Percentiles rank a stretch among this genome's conserved stretches.
Conservation (phyloP, 2,329 filamentous ascomycete genomes). For the Zopfia rhizophila region DNA sequence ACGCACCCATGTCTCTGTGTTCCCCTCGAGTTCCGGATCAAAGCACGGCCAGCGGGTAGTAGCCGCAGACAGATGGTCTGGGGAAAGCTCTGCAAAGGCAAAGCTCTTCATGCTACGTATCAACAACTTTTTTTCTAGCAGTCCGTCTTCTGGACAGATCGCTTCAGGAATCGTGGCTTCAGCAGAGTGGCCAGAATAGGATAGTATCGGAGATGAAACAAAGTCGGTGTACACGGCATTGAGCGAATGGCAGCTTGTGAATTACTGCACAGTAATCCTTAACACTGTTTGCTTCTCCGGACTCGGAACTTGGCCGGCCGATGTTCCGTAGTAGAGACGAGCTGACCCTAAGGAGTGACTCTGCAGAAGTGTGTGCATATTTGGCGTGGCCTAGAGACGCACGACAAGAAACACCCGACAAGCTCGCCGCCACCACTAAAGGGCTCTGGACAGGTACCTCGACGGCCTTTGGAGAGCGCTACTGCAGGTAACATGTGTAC, state of each 20-base stretch:
- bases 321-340: constrained; percentile 20
- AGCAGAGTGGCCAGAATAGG: constrained; percentile 27
- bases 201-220: constrained; percentile 39
- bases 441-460: constrained; percentile 36
- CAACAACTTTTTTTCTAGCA: no score
- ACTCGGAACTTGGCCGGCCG: constrained; percentile 27
- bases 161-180: constrained; percentile 34
- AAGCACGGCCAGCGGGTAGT: constrained; percentile 37
- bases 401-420: constrained; percentile 3
- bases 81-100: constrained; percentile 44
- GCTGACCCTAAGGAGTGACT: constrained; percentile 22
- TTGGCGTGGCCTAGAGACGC: constrained; percentile 8
- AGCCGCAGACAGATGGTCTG: constrained; percentile 34
- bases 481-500: constrained; percentile 43
- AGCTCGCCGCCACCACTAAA: constrained; percentile 31
- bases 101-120: no score
- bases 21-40: constrained; percentile 31
- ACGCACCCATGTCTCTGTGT: constrained; percentile 20
- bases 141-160: constrained; percentile 14
- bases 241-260: constrained; percentile 29
- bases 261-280: no score
- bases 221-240: constrained; percentile 39
- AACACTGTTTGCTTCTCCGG: constrained; percentile 37
- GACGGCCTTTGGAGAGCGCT: constrained; percentile 29
- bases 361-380: constrained; percentile 38